These are phyloP conservation scores for Syzygium oleosum DNA, from an alignment of 345 rosid species.

Conservation along the genomic window DNA sequence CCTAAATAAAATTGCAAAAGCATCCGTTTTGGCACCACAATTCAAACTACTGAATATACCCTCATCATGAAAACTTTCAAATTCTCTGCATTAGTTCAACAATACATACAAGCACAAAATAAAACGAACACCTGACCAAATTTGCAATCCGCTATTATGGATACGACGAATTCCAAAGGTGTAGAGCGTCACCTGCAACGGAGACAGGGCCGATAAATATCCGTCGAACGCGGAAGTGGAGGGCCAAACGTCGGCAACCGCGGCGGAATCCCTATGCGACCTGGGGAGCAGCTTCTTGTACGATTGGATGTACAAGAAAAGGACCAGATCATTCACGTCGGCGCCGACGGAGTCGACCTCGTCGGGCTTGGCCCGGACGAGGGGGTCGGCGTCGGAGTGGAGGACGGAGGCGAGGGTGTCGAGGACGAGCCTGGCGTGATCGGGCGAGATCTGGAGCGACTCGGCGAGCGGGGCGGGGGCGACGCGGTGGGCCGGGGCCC, in stretches of 20 bases:
- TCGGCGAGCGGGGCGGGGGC: conserved; percentile 60
- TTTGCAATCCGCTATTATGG: background rate
- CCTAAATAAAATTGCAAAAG: background rate
- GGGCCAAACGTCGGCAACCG: conserved; percentile 99
- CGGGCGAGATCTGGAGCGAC: conserved; percentile 80
- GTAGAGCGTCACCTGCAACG: conserved; percentile 66
- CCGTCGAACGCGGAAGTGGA: conserved; percentile 99
- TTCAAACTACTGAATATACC: background rate
- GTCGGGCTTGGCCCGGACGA: conserved; percentile 38
- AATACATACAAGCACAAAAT: background rate
- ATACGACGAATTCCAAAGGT: background rate
- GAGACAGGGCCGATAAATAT: conserved; percentile 87
- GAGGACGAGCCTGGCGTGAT: conserved; percentile 80
- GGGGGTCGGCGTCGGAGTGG: conserved; percentile 68
- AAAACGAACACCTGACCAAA: background rate
- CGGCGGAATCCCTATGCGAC: conserved; percentile 85
- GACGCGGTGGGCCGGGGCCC: conserved; percentile 36
- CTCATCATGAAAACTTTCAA: background rate
- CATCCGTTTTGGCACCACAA: background rate
- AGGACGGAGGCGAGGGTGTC: conserved; percentile 88
- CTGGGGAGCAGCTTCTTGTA: conserved; percentile 87
- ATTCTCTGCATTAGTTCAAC: background rate
- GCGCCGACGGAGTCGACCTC: conserved; percentile 67
- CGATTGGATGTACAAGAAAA: conserved; percentile 88
- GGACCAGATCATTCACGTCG: conserved; percentile 76